Evolutionary conservation across 2,329 filamentous ascomycete species (phyloP).

Genomic region (Alternaria sp.): DNA sequence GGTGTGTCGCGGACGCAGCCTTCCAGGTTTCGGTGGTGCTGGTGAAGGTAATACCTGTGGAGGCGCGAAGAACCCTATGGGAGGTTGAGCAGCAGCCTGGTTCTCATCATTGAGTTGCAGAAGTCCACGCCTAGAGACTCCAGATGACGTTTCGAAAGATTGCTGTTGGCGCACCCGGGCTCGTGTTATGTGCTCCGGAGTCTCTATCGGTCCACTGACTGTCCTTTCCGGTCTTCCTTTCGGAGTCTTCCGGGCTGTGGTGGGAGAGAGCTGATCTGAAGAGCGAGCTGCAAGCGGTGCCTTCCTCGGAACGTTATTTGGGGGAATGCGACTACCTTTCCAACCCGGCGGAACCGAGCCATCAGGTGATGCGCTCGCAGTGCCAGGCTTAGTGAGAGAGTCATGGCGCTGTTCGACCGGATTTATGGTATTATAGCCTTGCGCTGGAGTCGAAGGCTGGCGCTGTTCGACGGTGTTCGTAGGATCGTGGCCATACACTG

Average conservation of each 20-base stretch:
- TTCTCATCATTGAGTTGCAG: background rate
- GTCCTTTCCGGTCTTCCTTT: background rate
- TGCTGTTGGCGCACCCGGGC: background rate
- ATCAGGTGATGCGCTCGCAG: background rate
- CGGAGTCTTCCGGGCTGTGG: background rate
- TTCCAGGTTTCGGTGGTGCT: background rate
- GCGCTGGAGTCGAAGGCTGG: background rate
- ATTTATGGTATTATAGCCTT: background rate
- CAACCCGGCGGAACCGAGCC: background rate
- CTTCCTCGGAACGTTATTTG: slow-evolving; percentile 6
- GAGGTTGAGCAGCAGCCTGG: background rate
- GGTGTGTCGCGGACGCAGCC: slow-evolving; percentile 3
- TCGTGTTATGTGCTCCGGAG: background rate
- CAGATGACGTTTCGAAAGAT: background rate
- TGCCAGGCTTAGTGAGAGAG: background rate
- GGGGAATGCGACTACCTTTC: slow-evolving; percentile 2
- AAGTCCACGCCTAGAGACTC: background rate
- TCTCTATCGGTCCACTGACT: background rate
- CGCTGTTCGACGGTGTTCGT: background rate
- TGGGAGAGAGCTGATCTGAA: background rate
- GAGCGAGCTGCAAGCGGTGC: slow-evolving; percentile 6
- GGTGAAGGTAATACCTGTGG: background rate
- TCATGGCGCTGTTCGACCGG: background rate
- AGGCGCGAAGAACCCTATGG: background rate
- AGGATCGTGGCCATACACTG: background rate